These are phyloP conservation scores for Cryphonectria naterciae DNA, from an alignment of 2,329 filamentous ascomycete genomes.

Conservation along the genomic window DNA sequence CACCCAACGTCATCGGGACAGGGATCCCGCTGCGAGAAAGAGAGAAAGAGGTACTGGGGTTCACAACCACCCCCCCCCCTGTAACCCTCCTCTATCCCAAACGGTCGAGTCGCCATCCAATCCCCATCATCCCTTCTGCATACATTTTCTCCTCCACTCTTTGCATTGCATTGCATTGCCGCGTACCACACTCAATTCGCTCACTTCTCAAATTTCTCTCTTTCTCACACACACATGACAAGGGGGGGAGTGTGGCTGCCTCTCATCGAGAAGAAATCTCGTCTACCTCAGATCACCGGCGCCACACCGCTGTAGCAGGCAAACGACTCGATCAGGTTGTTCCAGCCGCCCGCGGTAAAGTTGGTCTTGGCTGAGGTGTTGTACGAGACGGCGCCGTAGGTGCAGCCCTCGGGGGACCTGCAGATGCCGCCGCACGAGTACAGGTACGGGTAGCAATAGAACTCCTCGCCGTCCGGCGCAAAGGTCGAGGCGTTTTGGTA, in stretches of 20 bases:
- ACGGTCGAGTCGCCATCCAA: not conserved
- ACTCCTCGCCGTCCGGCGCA: conserved; percentile 53
- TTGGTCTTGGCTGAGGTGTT: conserved; percentile 52
- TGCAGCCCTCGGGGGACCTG: conserved; percentile 57
- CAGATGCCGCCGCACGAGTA: conserved; percentile 49
- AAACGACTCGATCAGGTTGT: conserved; percentile 44
- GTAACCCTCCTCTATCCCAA: not conserved
- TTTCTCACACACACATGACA: not conserved
- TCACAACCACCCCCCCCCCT: not conserved
- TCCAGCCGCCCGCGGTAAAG: conserved; percentile 49
- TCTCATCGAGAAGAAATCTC: not conserved
- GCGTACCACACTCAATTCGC: not conserved
- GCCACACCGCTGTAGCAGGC: conserved; percentile 36
- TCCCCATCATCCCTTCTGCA: not conserved
- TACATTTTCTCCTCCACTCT: not conserved
- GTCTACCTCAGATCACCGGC: not conserved
- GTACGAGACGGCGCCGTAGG: conserved; percentile 53
- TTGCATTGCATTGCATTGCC: conserved; percentile 10
- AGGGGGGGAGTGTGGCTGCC: not conserved
- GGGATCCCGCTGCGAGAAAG: conserved; percentile 5
- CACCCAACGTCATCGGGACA: conserved; percentile 17
- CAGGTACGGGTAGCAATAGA: conserved; percentile 52
- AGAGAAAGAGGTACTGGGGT: too few species aligned
- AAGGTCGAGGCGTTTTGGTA: conserved; percentile 52
- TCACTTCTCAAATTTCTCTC: not conserved